Base-by-base conservation (phyloP, 164 flowering plant species). In the Sedum album region DNA sequence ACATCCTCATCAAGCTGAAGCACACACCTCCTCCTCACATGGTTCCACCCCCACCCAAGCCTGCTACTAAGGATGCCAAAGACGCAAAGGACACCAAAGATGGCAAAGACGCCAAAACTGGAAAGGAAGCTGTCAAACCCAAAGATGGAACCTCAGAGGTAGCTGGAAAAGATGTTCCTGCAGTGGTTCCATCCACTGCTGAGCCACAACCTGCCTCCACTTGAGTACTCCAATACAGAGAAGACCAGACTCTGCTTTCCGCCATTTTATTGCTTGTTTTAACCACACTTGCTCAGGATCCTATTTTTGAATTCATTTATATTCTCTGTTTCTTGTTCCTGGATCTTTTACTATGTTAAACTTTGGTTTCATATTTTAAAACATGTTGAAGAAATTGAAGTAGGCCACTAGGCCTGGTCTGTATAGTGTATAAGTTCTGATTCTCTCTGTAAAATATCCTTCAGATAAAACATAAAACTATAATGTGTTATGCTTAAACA, bases 1-100 rank as follows among this genome's bases (percentile, higher is more conserved):
- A 92, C 6, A 78, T 92, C 31, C 82, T 90, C 30, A 28, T 90
- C 78, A 92, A 88, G 82, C 84, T 92, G 76, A 92, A 92, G 83
- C 96, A 90, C 74, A 79, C 80, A 33, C 92, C 96, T 11, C 96
- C 97, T 65, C 87, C 94, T 69, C 98, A 93, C 76, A 90, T 93
- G 98, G 74, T 83, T 7, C 90, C 91, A 18, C 88, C 93, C 8
- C 90, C 93, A 8, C 94, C 91, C 44, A 65, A 83, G 18, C 84
- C 91, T 31, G 79, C 86, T 68, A 84, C 70, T 11, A 80, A 84
- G 71, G 82, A 74, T 63, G 75, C 65, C 15, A 71, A 74, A 35
- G 73, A 69, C 26, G 66, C 36, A 8, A 79, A 78, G 62, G 72
- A 71, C 31, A 67, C 36, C 4, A 79, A 78, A 63, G 72, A 71